Percentiles rank a stretch among this genome's conserved stretches.
Evolutionary conservation across 768 basidiomycete species (phyloP).

Genomic region (Lactarius tabidus): DNA sequence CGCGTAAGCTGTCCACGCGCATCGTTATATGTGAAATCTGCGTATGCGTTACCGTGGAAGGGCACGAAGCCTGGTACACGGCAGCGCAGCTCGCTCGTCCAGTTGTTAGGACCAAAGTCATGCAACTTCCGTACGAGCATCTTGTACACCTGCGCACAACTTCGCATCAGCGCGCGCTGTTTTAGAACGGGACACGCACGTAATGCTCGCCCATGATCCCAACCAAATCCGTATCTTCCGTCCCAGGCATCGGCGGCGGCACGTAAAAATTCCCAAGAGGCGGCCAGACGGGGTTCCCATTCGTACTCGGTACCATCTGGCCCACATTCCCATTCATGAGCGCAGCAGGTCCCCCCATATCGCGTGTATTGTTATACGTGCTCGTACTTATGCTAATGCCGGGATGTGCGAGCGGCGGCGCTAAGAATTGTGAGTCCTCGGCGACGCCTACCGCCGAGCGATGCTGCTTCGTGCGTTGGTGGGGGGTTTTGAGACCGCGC

Average conservation of each 20-base stretch:
- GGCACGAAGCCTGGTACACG: conserved; percentile 23
- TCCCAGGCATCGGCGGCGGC: not conserved
- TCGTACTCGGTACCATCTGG: not conserved
- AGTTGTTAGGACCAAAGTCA: conserved; percentile 28
- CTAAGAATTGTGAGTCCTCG: conserved; percentile 9
- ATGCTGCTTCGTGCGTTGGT: not conserved
- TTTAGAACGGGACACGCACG: conserved; percentile 12
- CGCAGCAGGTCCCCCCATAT: not conserved
- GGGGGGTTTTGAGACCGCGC: not conserved
- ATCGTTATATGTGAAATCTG: conserved; percentile 31
- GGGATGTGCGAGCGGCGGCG: too few relatives aligned
- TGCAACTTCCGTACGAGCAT: conserved; percentile 18
- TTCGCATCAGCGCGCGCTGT: too few relatives aligned
- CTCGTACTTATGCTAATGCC: too few relatives aligned
- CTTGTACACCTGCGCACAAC: conserved; percentile 22
- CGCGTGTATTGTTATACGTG: not conserved
- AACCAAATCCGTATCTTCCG: conserved; percentile 15
- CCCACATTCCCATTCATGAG: not conserved
- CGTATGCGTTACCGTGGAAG: conserved; percentile 19
- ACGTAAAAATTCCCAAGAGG: not conserved
- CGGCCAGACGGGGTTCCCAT: not conserved
- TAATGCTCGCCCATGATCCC: conserved; percentile 27
- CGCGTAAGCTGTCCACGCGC: conserved; percentile 27
- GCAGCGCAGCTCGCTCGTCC: conserved; percentile 31
- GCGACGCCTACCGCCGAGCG: conserved; percentile 3